Evolutionary conservation across 2,329 filamentous ascomycete species (phyloP), one percentile per base, ranked within the genome.

Genomic region (Escovopsis sp.): DNA sequence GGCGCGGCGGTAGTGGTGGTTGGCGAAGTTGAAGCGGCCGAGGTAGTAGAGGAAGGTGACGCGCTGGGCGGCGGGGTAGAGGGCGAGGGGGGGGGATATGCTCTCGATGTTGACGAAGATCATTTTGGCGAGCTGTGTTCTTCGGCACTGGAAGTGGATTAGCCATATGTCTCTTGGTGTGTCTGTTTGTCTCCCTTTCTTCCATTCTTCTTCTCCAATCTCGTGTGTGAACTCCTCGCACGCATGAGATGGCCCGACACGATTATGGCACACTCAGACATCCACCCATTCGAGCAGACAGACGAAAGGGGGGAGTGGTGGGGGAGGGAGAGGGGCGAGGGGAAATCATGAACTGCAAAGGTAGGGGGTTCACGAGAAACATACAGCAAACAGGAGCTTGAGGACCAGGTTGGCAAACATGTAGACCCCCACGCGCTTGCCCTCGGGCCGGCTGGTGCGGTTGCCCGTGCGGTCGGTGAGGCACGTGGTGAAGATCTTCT

Each of bases 1-100:
- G 0, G 87, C 85, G 18, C 81, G 76, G 41, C 72, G 74, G 55
- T 85, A 94, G 51, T 93, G 79, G 45, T 76, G 80, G 54, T 84
- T 87, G 43, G 82, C 76, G 53, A 93, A 85, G 50, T 87, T 76
- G 58, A 88, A 94, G 39, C 86, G 79, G 14, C 88, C 88, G 5
- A 96, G 76, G 52, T 94, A 94, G 61, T 94, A 94, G 12, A 96
- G 76, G 48, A 87, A 96, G 4, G 86, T 93, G 34, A 94, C 85
- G 33, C 86, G 75, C 52, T 96, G 83, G 5, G 80, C 72, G 16
- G 83, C 84, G 3, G 87, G 85, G 50, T 92, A 96, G 35, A 83
- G 71, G 2, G 72, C 68, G 11, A 96, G 61, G 0, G 85, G 83
- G 1, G 86, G 86, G 0, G 83, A 87, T 44, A 83, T 80, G 38